A percentile compares a stretch with the other conserved stretches of the same genome.
Conservation (phyloP, 768 basidiomycete species). For the Boletus barrowsii region DNA sequence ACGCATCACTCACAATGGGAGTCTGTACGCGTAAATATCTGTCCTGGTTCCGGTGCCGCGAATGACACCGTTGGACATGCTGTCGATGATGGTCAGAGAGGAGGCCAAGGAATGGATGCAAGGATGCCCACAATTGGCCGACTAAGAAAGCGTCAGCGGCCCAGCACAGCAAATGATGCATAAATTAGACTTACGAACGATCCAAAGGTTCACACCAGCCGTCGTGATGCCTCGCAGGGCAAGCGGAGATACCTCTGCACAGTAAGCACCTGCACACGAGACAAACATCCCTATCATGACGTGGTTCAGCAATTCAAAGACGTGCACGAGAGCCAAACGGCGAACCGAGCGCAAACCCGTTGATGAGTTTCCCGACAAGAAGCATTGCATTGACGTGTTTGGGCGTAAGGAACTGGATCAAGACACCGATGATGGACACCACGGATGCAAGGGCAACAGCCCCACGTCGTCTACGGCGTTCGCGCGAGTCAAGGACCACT, state of each 20-base stretch:
- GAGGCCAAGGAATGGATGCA: neutral
- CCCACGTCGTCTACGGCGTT: slow-evolving; percentile 19
- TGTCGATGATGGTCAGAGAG: neutral
- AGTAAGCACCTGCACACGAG: slow-evolving; percentile 23
- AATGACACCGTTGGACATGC: slow-evolving; percentile 26
- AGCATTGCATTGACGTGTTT: slow-evolving; percentile 24
- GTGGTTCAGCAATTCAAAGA: neutral
- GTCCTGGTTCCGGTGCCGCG: slow-evolving; percentile 21
- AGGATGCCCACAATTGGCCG: slow-evolving; percentile 19
- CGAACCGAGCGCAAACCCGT: slow-evolving; percentile 25
- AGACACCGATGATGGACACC: slow-evolving; percentile 22
- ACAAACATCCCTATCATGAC: slow-evolving; percentile 21
- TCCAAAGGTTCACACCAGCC: slow-evolving; percentile 25
- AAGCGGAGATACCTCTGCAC: slow-evolving; percentile 30
- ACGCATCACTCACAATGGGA: slow-evolving; percentile 22
- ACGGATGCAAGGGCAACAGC: slow-evolving; percentile 21
- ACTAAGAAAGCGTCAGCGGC: slow-evolving; percentile 7
- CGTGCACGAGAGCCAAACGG: neutral
- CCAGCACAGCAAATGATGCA: neutral
- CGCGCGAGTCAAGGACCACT: neutral
- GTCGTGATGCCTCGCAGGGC: slow-evolving; percentile 26
- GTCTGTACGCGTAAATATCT: slow-evolving; percentile 23
- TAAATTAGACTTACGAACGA: slow-evolving; percentile 14
- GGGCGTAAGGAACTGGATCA: slow-evolving; percentile 24
- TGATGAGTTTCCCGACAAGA: slow-evolving; percentile 25